These are phyloP conservation scores for Nemania bipapillata DNA, from an alignment of 2,329 filamentous ascomycete species.

Conservation along the genomic window DNA sequence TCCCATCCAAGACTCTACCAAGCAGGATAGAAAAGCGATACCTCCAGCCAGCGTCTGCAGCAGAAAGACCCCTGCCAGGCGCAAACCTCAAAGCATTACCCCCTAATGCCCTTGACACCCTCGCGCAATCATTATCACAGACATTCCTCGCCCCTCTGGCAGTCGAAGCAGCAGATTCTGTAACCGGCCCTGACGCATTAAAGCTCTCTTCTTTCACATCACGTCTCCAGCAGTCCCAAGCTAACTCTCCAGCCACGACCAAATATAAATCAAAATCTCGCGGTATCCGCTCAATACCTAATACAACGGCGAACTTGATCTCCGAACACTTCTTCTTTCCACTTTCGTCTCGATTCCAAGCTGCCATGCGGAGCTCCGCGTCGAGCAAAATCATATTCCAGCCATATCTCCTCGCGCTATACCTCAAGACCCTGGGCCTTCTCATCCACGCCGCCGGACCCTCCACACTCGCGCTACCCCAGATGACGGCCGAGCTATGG, in stretches of 20 bases:
- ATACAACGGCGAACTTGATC: conserved; percentile 81
- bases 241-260: conserved; percentile 16
- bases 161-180: conserved; percentile 79
- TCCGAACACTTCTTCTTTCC: conserved; percentile 85
- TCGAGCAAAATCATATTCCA: conserved; percentile 70
- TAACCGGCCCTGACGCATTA: conserved; percentile 81
- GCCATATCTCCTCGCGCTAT: conserved; percentile 79
- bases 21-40: conserved; percentile 79
- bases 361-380: conserved; percentile 61
- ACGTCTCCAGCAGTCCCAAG: conserved; percentile 67
- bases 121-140: conserved; percentile 74
- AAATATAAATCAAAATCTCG: conserved; percentile 47
- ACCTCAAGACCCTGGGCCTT: conserved; percentile 86
- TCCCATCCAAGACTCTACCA: conserved; percentile 84
- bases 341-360: conserved; percentile 81
- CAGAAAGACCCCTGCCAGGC: conserved; percentile 41
- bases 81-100: conserved; percentile 64
- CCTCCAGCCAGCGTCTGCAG: conserved; percentile 52
- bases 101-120: conserved; percentile 71
- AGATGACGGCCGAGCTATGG: conserved; percentile 87
- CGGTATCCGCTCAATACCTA: conserved; percentile 70
- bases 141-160: conserved; percentile 84
- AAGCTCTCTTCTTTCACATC: conserved; percentile 92
- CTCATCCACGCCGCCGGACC: conserved; percentile 86
- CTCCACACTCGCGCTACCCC: conserved; percentile 76